phyloP scores from a whole-genome alignment of 169 alveolate species.

The Cryptosporidium sp. region DNA sequence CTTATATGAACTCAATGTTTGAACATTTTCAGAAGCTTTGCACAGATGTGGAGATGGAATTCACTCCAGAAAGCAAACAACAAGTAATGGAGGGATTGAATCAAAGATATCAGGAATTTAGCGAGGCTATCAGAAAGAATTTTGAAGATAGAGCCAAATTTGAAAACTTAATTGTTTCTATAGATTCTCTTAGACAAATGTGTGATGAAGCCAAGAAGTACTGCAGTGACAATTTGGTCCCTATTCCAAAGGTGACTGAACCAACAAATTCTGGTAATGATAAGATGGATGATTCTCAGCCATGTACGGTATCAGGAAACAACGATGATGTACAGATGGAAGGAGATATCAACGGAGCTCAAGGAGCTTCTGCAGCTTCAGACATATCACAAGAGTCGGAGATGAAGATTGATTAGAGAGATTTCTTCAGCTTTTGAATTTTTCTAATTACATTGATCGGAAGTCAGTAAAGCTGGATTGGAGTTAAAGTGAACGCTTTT shows the following conservation, averaged over 20 bases:
- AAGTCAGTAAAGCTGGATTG: background rate
- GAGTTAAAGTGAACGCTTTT: background rate
- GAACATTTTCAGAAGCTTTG: constrained; percentile 49
- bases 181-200: constrained; percentile 46
- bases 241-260: constrained; percentile 37
- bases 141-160: constrained; percentile 35
- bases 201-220: constrained; percentile 41
- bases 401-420: background rate
- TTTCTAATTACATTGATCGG: background rate
- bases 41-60: constrained; percentile 28
- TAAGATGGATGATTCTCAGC: constrained; percentile 5
- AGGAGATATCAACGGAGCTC: background rate
- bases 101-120: constrained; percentile 46
- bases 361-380: background rate
- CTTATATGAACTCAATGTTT: constrained; percentile 50
- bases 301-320: background rate
- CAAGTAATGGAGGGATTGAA: constrained; percentile 27
- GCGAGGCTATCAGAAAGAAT: constrained; percentile 35
- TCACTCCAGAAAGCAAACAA: constrained; percentile 67
- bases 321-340: background rate
- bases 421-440: background rate
- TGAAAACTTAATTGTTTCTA: constrained; percentile 34
- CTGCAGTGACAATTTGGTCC: constrained; percentile 45
- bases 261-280: background rate
- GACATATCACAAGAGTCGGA: background rate